These are phyloP conservation scores for Fagopyrum homotropicum DNA, from an alignment of 148 eudicot genomes.

Conservation along the genomic window DNA sequence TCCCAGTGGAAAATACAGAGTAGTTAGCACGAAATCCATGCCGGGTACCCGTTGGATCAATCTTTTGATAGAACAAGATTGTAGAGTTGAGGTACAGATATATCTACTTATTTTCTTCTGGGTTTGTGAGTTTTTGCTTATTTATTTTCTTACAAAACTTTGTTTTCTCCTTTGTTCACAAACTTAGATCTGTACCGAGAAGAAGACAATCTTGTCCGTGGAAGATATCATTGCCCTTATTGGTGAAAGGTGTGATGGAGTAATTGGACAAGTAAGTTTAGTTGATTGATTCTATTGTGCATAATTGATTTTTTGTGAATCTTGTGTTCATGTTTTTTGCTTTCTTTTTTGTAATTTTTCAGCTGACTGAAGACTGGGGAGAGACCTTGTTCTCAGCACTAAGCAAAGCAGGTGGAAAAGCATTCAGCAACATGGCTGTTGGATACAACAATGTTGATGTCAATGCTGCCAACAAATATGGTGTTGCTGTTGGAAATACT, in stretches of 20 bases:
- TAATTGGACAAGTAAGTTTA: conserved; percentile 75
- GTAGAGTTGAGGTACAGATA: conserved; percentile 68
- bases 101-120: not conserved
- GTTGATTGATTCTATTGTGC: not conserved
- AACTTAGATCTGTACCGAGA: conserved; percentile 81
- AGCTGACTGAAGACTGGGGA: conserved; percentile 99
- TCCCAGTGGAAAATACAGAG: conserved; percentile 95
- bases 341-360: not conserved
- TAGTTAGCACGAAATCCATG: conserved; percentile 92
- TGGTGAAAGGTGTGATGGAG: conserved; percentile 93
- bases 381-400: conserved; percentile 91
- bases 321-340: not conserved
- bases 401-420: conserved; percentile 95
- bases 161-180: not conserved
- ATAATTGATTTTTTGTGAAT: not conserved
- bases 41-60: conserved; percentile 98
- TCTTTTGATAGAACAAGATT: conserved; percentile 77
- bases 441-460: conserved; percentile 98
- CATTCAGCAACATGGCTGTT: conserved; percentile 99
- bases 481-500: conserved; percentile 98
- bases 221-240: conserved; percentile 91
- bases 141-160: not conserved
- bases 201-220: conserved; percentile 85
- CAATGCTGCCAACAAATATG: conserved; percentile 78
- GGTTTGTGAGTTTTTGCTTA: not conserved